phyloP scores from a whole-genome alignment of 192 early-diverging fungal genomes.

The Martensiomyces pterosporus region DNA sequence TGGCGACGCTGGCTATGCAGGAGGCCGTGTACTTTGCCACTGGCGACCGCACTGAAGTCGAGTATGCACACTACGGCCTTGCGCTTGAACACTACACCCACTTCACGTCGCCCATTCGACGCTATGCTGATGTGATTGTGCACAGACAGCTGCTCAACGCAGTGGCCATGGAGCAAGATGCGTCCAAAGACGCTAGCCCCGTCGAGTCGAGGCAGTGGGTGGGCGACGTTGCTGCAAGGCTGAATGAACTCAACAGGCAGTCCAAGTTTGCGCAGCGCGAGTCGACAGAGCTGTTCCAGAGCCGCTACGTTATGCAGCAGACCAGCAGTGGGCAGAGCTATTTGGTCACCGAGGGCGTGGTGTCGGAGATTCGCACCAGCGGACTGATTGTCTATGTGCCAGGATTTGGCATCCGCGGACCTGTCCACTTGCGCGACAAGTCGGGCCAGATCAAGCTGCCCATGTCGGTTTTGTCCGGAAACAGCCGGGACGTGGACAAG shows the following conservation, averaged over 20 bases:
- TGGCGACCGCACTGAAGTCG: conserved; percentile 35
- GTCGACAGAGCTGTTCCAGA: conserved; percentile 78
- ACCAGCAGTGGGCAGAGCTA: conserved; percentile 25
- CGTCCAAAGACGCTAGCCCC: background rate
- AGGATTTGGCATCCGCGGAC: conserved; percentile 63
- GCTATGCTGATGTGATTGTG: conserved; percentile 78
- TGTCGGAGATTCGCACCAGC: conserved; percentile 68
- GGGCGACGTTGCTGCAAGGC: conserved; percentile 38
- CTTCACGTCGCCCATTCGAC: conserved; percentile 77
- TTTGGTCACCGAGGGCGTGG: conserved; percentile 59
- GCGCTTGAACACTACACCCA: conserved; percentile 76
- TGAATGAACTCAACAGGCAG: conserved; percentile 68
- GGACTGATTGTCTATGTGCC: conserved; percentile 54
- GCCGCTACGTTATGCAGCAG: conserved; percentile 59
- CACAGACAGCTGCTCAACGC: conserved; percentile 64
- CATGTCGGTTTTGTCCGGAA: conserved; percentile 55
- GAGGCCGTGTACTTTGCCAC: conserved; percentile 71
- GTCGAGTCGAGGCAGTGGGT: conserved; percentile 23
- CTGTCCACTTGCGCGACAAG: conserved; percentile 63
- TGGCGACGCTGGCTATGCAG: conserved; percentile 74
- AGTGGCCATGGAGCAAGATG: conserved; percentile 21
- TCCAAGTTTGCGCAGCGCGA: conserved; percentile 76
- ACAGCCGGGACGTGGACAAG: conserved; percentile 37
- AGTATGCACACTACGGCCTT: conserved; percentile 69
- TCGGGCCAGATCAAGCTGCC: conserved; percentile 55